Percentiles rank a stretch among this genome's conserved stretches.
phyloP scores from a whole-genome alignment of 169 alveolate species.

The Plasmodium gonderi region DNA sequence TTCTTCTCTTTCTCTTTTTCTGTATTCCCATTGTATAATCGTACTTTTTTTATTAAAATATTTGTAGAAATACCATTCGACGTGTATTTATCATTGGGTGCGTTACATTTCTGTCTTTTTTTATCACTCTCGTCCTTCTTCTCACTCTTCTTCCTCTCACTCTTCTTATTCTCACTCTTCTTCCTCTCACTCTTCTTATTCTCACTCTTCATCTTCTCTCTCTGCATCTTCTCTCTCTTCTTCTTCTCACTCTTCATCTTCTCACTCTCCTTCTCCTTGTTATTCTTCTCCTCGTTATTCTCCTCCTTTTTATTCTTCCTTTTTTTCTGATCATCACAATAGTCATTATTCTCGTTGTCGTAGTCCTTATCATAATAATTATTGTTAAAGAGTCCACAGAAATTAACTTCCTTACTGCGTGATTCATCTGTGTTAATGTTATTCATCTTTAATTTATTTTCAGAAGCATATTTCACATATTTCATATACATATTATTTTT shows the following conservation, averaged over 20 bases:
- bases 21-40: background rate
- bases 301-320: background rate
- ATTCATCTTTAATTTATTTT: background rate
- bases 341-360: background rate
- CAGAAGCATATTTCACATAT: slow-evolving; percentile 31
- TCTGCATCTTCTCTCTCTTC: background rate
- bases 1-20: background rate
- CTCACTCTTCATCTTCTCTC: background rate
- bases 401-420: background rate
- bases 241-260: background rate
- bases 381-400: slow-evolving; percentile 47
- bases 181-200: background rate
- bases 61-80: background rate
- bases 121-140: background rate
- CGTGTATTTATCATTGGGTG: background rate
- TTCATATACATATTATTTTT: slow-evolving; percentile 72
- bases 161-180: background rate
- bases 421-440: background rate
- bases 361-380: background rate
- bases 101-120: background rate
- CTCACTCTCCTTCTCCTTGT: background rate
- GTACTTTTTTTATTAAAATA: background rate
- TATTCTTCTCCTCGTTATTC: background rate
- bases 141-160: background rate
- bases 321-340: background rate